Evolutionary conservation across 2,329 filamentous ascomycete species (phyloP).

Genomic region (Trichoderma atrobrunneum): DNA sequence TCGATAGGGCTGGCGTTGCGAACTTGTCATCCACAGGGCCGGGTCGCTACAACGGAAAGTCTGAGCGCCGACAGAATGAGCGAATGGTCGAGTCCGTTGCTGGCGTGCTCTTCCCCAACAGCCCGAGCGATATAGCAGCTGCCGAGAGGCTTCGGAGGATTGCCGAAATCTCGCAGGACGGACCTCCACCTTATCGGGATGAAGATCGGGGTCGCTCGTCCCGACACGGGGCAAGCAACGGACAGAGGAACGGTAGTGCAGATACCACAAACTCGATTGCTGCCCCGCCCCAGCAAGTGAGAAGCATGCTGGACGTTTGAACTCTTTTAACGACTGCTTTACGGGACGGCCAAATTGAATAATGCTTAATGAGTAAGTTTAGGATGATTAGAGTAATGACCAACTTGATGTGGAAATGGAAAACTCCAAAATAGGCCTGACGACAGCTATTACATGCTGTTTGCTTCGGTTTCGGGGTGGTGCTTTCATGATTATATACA

Average conservation of each 20-base stretch:
- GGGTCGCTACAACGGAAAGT: conserved; percentile 40
- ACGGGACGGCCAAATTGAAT: background rate
- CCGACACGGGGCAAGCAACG: conserved; percentile 30
- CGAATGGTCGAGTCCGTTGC: conserved; percentile 44
- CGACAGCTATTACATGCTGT: background rate
- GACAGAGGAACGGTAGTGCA: conserved; percentile 44
- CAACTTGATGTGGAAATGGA: background rate
- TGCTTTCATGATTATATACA: background rate
- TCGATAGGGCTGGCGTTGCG: conserved; percentile 32
- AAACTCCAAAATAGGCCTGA: background rate
- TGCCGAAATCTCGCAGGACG: conserved; percentile 43
- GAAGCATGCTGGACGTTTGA: conserved; percentile 56
- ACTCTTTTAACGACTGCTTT: conserved; percentile 28
- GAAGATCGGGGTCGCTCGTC: conserved; percentile 27
- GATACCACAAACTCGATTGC: conserved; percentile 46
- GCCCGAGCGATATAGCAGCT: conserved; percentile 37
- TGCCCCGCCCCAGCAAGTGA: conserved; percentile 52
- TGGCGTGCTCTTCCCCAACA: conserved; percentile 48
- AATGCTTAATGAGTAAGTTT: background rate
- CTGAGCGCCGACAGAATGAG: conserved; percentile 45
- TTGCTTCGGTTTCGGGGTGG: background rate
- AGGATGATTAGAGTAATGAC: background rate
- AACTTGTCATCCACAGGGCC: conserved; percentile 28
- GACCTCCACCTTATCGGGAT: conserved; percentile 42
- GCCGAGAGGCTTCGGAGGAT: conserved; percentile 35